Evolutionary conservation across 768 basidiomycete genomes (phyloP).

Genomic region (Russula sp.): DNA sequence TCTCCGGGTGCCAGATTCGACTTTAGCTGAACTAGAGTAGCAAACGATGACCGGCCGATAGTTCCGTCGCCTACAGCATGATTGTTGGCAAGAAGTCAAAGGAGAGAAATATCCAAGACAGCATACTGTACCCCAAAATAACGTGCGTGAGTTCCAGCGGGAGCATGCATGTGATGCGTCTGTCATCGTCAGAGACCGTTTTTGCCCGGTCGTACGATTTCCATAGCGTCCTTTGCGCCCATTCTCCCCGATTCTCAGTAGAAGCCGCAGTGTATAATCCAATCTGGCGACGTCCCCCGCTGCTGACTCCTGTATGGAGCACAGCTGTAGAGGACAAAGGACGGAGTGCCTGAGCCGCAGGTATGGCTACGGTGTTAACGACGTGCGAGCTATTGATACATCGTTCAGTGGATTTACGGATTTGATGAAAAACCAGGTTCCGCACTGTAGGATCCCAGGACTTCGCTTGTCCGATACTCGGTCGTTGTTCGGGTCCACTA

Average conservation of each 20-base stretch:
- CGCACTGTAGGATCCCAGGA: slow-evolving; percentile 14
- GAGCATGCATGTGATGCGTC: slow-evolving; percentile 26
- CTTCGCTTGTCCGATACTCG: background rate
- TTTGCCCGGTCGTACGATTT: slow-evolving; percentile 22
- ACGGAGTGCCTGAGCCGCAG: slow-evolving; percentile 13
- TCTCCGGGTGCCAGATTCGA: slow-evolving; percentile 30
- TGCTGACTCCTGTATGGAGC: slow-evolving; percentile 25
- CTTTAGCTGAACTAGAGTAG: slow-evolving; percentile 17
- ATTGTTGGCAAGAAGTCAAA: background rate
- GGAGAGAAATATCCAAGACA: background rate
- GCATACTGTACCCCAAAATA: slow-evolving; percentile 53
- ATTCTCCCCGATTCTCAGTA: slow-evolving; percentile 13
- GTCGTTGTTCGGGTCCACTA: slow-evolving; percentile 26
- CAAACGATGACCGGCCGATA: slow-evolving; percentile 29
- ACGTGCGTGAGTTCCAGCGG: slow-evolving; percentile 55
- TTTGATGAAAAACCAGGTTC: background rate
- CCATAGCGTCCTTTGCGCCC: slow-evolving; percentile 27
- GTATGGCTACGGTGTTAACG: slow-evolving; percentile 8
- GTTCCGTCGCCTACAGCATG: slow-evolving; percentile 29
- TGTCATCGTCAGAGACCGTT: background rate
- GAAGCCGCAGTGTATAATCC: background rate
- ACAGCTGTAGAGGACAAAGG: slow-evolving; percentile 20
- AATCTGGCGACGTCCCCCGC: slow-evolving; percentile 10
- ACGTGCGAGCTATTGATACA: slow-evolving; percentile 17
- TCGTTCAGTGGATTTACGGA: background rate